A percentile compares a stretch with the other conserved stretches of the same genome.
phyloP scores from a whole-genome alignment of 176 grass and related monocot species.

The Oryza glumipatula region DNA sequence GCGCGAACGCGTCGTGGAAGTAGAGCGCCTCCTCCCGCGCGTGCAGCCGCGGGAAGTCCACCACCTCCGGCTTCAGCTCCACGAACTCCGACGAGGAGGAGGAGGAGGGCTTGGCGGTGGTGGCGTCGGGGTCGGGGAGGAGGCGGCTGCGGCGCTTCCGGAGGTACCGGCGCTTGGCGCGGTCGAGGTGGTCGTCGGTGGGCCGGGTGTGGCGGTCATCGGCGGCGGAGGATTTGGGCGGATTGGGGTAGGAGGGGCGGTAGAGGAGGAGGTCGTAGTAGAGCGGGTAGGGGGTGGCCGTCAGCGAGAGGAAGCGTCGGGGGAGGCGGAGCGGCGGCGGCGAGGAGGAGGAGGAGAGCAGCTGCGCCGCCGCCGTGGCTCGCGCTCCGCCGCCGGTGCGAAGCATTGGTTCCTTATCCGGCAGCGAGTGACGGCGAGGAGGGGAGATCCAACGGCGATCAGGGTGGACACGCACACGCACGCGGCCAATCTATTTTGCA shows the following conservation, averaged over 20 bases:
- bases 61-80: constrained; percentile 81
- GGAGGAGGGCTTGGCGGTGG: constrained; percentile 40
- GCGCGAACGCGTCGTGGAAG: constrained; percentile 93
- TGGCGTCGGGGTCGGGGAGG: constrained; percentile 42
- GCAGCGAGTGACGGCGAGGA: not conserved
- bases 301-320: constrained; percentile 62
- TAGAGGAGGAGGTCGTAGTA: constrained; percentile 88
- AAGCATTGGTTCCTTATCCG: constrained; percentile 34
- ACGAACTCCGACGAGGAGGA: constrained; percentile 51
- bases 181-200: constrained; percentile 54
- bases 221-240: constrained; percentile 34
- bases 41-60: constrained; percentile 91
- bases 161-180: constrained; percentile 60
- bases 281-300: constrained; percentile 77
- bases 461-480: not conserved
- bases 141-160: constrained; percentile 52
- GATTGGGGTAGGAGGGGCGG: constrained; percentile 50
- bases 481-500: not conserved
- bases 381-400: constrained; percentile 23
- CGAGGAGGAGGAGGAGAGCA: constrained; percentile 31
- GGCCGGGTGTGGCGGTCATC: not conserved
- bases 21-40: constrained; percentile 92
- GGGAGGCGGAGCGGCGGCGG: not conserved
- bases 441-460: not conserved
- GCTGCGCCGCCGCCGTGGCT: constrained; percentile 39